phyloP scores from a whole-genome alignment of 2,329 filamentous ascomycete species.

The Sporothrix schenckii region DNA sequence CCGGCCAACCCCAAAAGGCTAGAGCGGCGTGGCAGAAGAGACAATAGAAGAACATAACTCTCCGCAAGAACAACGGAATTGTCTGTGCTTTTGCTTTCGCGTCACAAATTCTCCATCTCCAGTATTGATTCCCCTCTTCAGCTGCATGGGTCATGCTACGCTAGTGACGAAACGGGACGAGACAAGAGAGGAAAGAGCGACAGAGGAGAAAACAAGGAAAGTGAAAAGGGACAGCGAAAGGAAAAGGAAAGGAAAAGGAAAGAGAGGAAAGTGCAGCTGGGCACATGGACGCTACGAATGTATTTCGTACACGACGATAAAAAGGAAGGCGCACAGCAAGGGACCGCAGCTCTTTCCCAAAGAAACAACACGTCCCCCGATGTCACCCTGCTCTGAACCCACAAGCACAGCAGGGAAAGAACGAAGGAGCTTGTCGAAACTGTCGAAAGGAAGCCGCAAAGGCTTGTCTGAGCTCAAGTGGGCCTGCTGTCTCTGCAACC shows the following conservation, averaged over 20 bases:
- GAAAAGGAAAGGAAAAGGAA: not conserved
- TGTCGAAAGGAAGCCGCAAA: not conserved
- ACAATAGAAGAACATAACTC: not conserved
- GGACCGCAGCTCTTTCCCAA: not conserved
- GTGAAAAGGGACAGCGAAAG: not conserved
- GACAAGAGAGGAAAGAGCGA: not conserved
- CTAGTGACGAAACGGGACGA: slow-evolving; percentile 10
- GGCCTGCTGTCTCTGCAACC: slow-evolving; percentile 11
- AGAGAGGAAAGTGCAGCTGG: not conserved
- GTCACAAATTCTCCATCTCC: not conserved
- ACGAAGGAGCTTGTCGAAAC: not conserved
- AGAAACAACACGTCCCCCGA: not conserved
- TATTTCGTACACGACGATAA: not conserved
- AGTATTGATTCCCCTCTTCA: not conserved
- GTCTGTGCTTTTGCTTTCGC: not conserved
- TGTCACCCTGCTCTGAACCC: slow-evolving; percentile 17
- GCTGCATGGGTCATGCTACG: not conserved
- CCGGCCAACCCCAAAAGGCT: too few species aligned
- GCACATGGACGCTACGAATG: not conserved
- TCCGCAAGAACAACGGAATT: not conserved
- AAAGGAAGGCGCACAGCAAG: not conserved
- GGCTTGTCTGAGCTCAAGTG: slow-evolving; percentile 2
- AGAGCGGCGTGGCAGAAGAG: too few species aligned
- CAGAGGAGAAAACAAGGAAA: not conserved
- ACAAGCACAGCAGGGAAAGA: slow-evolving; percentile 8